A percentile compares a stretch with the other conserved stretches of the same genome.
phyloP scores from a whole-genome alignment of 345 rosid species.

The Psidium guajava region DNA sequence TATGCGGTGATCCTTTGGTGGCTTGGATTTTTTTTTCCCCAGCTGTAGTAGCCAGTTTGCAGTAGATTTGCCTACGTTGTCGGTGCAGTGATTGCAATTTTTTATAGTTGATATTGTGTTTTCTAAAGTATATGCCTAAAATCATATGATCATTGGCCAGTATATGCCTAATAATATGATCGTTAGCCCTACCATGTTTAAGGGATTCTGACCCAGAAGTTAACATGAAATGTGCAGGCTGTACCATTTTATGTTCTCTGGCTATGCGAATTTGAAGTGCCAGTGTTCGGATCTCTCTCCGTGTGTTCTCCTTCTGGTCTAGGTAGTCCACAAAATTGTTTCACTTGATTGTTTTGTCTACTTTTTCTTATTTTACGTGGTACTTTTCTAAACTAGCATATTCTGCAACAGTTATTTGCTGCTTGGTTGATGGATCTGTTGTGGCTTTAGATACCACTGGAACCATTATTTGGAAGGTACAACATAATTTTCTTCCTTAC shows the following conservation, averaged over 20 bases:
- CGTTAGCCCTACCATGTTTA: not conserved
- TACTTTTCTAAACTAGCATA: not conserved
- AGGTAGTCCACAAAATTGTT: slow-evolving; percentile 16
- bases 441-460: slow-evolving; percentile 48
- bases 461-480: slow-evolving; percentile 73
- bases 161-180: not conserved
- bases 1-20: not conserved
- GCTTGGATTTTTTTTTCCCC: not conserved
- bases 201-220: not conserved
- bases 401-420: slow-evolving; percentile 61
- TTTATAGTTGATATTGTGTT: not conserved
- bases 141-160: not conserved
- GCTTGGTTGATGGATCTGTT: slow-evolving; percentile 83
- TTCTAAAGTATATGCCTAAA: not conserved
- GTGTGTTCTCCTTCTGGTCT: slow-evolving; percentile 34
- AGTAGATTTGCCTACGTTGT: not conserved
- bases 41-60: not conserved
- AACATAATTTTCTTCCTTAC: not conserved
- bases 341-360: not conserved
- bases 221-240: slow-evolving; percentile 34
- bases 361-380: not conserved
- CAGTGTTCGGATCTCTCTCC: slow-evolving; percentile 75
- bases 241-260: slow-evolving; percentile 57
- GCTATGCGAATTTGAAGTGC: slow-evolving; percentile 58
- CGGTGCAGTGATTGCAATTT: not conserved